phyloP scores from a whole-genome alignment of 495 filamentous ascomycete genomes.

The Hypomontagnella monticulosa region DNA sequence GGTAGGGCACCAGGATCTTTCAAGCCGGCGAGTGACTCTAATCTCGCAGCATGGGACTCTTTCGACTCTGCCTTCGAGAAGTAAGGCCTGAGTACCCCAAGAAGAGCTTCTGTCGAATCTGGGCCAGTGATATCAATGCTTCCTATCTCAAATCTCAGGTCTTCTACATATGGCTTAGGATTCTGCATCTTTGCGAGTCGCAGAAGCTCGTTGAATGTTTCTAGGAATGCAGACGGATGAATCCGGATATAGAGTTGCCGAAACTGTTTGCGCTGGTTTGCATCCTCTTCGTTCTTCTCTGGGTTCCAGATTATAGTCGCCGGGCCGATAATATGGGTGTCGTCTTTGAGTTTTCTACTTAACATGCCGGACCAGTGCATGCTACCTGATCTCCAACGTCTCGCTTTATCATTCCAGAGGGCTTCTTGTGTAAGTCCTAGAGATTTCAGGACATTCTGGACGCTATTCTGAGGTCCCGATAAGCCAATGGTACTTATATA shows the following conservation, averaged over 20 bases:
- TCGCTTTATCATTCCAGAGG: slow-evolving; percentile 68
- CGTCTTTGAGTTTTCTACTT: slow-evolving; percentile 64
- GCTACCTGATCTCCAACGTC: slow-evolving; percentile 78
- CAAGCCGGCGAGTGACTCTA: slow-evolving; percentile 71
- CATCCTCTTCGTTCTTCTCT: slow-evolving; percentile 23
- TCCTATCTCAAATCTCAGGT: slow-evolving; percentile 92
- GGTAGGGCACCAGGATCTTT: slow-evolving; percentile 84
- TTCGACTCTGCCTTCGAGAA: slow-evolving; percentile 31
- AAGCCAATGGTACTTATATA: slow-evolving; percentile 89
- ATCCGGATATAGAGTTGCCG: slow-evolving; percentile 77
- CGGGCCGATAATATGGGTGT: slow-evolving; percentile 72
- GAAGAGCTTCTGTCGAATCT: slow-evolving; percentile 80
- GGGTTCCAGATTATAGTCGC: slow-evolving; percentile 77
- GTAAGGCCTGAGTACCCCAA: slow-evolving; percentile 73
- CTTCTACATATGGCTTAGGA: slow-evolving; percentile 80
- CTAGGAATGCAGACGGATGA: slow-evolving; percentile 89
- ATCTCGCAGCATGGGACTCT: slow-evolving; percentile 63
- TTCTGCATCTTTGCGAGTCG: slow-evolving; percentile 73
- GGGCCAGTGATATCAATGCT: slow-evolving; percentile 91
- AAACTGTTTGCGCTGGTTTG: slow-evolving; percentile 53
- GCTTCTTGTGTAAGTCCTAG: slow-evolving; percentile 69
- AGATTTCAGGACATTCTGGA: slow-evolving; percentile 70
- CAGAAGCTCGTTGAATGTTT: slow-evolving; percentile 82
- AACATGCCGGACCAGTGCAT: slow-evolving; percentile 75
- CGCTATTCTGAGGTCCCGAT: slow-evolving; percentile 69